phyloP scores from a whole-genome alignment of 495 filamentous ascomycete genomes.

The Friedmanniomyces simplex region DNA sequence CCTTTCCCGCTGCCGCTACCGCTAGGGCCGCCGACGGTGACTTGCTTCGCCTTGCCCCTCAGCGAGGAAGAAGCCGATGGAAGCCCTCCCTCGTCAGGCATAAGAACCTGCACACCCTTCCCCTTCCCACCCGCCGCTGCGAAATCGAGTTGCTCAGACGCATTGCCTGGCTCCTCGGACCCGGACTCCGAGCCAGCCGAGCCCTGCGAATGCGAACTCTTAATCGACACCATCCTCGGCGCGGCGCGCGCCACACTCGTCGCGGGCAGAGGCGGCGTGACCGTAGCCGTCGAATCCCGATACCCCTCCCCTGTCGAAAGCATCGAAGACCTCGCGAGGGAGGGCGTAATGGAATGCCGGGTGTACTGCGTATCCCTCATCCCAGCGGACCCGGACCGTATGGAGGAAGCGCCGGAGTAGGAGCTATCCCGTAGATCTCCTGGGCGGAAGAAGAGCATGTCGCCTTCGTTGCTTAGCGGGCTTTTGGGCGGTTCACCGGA shows the following conservation, averaged over 20 bases:
- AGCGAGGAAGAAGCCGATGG: conserved; percentile 9
- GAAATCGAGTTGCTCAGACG: conserved; percentile 16
- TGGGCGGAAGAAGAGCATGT: conserved; percentile 60
- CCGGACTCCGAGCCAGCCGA: conserved; percentile 13
- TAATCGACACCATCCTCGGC: conserved; percentile 84
- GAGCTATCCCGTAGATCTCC: conserved; percentile 85
- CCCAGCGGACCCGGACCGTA: conserved; percentile 42
- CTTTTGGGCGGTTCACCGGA: conserved; percentile 9
- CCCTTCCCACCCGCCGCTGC: conserved; percentile 21
- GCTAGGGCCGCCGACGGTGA: conserved; percentile 19
- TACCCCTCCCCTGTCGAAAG: conserved; percentile 71
- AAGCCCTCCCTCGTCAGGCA: conserved; percentile 24
- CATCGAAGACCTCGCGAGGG: conserved; percentile 62
- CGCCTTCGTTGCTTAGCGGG: conserved; percentile 19
- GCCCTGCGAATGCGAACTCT: conserved; percentile 39
- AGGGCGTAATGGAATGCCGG: conserved; percentile 46
- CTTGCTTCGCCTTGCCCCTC: conserved; percentile 24
- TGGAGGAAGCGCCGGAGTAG: conserved; percentile 45
- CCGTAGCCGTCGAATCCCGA: conserved; percentile 64
- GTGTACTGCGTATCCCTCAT: conserved; percentile 59
- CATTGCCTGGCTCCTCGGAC: conserved; percentile 5
- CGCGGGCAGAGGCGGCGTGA: conserved; percentile 63
- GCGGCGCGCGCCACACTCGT: conserved; percentile 76
- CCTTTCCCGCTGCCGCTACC: conserved; percentile 2
- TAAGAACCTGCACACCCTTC: conserved; percentile 24